Conservation (phyloP, 345 rosid species). For the Carallia pectinifolia region DNA sequence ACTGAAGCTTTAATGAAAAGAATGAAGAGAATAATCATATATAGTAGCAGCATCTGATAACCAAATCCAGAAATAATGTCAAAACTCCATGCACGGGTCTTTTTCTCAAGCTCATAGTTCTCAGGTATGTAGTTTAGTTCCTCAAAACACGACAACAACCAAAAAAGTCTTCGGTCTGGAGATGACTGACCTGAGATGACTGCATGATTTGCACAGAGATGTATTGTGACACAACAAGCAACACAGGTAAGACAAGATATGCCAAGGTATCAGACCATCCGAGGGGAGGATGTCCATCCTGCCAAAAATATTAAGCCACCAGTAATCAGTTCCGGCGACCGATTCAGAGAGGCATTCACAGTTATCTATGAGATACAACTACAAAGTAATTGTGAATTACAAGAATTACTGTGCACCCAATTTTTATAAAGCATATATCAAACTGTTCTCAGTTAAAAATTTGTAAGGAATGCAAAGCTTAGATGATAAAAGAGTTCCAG, state of each 20-base stretch:
- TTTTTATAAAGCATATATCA: too few relatives aligned
- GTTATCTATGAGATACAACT: not conserved
- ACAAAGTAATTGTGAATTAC: too few relatives aligned
- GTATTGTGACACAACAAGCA: conserved; percentile 72
- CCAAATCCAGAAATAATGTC: not conserved
- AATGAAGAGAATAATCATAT: not conserved
- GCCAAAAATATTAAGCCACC: conserved; percentile 18
- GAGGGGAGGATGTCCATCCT: conserved; percentile 98
- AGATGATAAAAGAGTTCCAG: not conserved
- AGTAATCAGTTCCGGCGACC: not conserved
- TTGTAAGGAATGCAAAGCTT: not conserved
- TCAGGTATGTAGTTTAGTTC: not conserved
- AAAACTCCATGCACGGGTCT: not conserved
- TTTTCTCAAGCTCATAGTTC: not conserved
- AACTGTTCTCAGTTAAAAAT: not conserved
- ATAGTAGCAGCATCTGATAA: not conserved
- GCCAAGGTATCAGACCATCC: conserved; percentile 92
- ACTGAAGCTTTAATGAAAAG: too few relatives aligned
- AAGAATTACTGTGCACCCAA: too few relatives aligned
- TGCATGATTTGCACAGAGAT: conserved; percentile 89
- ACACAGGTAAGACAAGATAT: conserved; percentile 83
- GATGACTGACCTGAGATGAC: conserved; percentile 65
- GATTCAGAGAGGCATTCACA: not conserved
- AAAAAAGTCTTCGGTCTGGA: not conserved
- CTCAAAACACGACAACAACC: not conserved